Conservation (phyloP, 2,329 filamentous ascomycete species). For the Endoconidiophora polonica region DNA sequence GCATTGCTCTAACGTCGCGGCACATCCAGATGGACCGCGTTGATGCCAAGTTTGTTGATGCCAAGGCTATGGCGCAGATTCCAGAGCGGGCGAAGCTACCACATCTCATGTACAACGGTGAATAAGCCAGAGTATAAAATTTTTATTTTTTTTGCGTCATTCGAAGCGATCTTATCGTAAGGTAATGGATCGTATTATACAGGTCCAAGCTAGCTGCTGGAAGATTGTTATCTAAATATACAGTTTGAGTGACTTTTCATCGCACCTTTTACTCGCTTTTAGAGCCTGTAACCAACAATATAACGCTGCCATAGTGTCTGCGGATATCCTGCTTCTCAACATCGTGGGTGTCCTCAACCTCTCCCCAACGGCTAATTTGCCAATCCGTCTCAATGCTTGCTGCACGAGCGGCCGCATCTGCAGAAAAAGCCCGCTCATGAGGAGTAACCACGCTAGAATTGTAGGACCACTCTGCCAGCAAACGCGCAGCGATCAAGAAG, state of each 20-base stretch:
- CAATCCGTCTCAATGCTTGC: constrained; percentile 74
- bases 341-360: constrained; percentile 96
- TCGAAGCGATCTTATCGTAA: too few relatives aligned
- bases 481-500: constrained; percentile 55
- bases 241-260: background rate
- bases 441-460: constrained; percentile 29
- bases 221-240: background rate
- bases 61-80: constrained; percentile 18
- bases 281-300: constrained; percentile 58
- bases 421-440: constrained; percentile 42
- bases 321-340: constrained; percentile 81
- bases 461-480: constrained; percentile 79
- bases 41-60: constrained; percentile 15
- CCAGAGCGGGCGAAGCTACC: constrained; percentile 16
- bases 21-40: constrained; percentile 30
- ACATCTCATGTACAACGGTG: constrained; percentile 4
- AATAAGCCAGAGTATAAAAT: background rate
- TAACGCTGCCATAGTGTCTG: constrained; percentile 73
- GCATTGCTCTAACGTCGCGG: constrained; percentile 41
- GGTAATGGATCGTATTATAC: background rate
- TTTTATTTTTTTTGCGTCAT: too few relatives aligned
- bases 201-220: background rate
- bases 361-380: constrained; percentile 85
- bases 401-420: constrained; percentile 65
- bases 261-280: background rate